A percentile compares a stretch with the other conserved stretches of the same genome.
These are phyloP conservation scores for Teratosphaeria viscida DNA, from an alignment of 2,329 filamentous ascomycete species.

Conservation along the genomic window DNA sequence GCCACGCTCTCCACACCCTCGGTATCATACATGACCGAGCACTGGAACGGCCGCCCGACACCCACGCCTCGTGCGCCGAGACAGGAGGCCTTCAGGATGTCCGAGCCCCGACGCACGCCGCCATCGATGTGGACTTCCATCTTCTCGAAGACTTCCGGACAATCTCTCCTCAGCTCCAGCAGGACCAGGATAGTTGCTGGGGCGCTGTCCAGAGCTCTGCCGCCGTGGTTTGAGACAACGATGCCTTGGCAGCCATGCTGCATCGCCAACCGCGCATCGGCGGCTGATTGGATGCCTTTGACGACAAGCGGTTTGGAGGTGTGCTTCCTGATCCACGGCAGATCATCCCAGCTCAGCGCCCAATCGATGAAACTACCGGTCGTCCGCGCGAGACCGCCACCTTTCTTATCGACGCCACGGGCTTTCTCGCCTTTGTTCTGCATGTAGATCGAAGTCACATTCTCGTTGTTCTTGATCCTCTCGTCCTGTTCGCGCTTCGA, in stretches of 20 bases:
- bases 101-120: conserved; percentile 52
- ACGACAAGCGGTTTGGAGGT: conserved; percentile 44
- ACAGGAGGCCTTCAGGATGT: conserved; percentile 57
- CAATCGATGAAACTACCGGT: conserved; percentile 49
- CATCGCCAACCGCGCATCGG: conserved; percentile 33
- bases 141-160: conserved; percentile 48
- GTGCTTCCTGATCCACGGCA: conserved; percentile 32
- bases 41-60: conserved; percentile 52
- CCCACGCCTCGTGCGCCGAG: conserved; percentile 53
- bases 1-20: conserved; percentile 42
- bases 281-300: conserved; percentile 33
- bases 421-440: conserved; percentile 36
- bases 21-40: conserved; percentile 49
- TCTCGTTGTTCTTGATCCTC: conserved; percentile 36
- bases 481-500: conserved; percentile 45
- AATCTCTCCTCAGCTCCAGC: conserved; percentile 51
- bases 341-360: conserved; percentile 40
- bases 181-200: conserved; percentile 48
- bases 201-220: conserved; percentile 38
- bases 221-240: conserved; percentile 44
- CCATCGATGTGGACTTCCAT: conserved; percentile 57
- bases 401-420: conserved; percentile 39
- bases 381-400: conserved; percentile 44
- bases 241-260: conserved; percentile 37
- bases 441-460: conserved; percentile 50